phyloP scores from a whole-genome alignment of 192 early-diverging fungal genomes.

The Kickxella alabastrina region DNA sequence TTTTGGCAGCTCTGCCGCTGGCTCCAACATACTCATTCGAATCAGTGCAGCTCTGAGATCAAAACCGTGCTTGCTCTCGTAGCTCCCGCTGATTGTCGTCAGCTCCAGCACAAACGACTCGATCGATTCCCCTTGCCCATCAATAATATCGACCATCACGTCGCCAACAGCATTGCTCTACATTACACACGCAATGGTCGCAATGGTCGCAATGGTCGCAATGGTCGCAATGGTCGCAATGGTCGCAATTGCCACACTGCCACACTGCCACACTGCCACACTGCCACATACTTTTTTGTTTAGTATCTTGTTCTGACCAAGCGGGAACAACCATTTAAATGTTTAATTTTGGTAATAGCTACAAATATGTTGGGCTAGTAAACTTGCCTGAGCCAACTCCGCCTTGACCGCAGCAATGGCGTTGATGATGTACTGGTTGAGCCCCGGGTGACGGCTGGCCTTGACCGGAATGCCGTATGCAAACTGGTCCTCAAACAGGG shows the following conservation, averaged over 20 bases:
- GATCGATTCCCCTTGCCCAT: slow-evolving; percentile 13
- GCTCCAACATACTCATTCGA: slow-evolving; percentile 29
- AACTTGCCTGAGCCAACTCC: slow-evolving; percentile 39
- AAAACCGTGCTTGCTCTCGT: slow-evolving; percentile 25
- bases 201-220: too few species aligned
- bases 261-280: too few species aligned
- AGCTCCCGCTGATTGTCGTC: slow-evolving; percentile 13
- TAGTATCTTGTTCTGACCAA: too few species aligned
- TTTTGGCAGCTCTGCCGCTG: slow-evolving; percentile 6
- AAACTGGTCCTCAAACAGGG: slow-evolving; percentile 45
- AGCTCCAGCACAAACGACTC: slow-evolving; percentile 42
- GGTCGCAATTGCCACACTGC: too few species aligned
- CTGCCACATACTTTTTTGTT: too few species aligned
- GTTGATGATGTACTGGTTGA: slow-evolving; percentile 49
- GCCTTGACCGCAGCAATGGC: slow-evolving; percentile 39
- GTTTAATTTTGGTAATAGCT: too few species aligned
- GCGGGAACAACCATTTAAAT: too few species aligned
- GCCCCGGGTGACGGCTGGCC: slow-evolving; percentile 51
- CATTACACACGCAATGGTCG: too few species aligned
- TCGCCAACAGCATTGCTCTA: slow-evolving; percentile 22
- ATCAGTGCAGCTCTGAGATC: slow-evolving; percentile 40
- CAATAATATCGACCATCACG: slow-evolving; percentile 32
- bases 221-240: too few species aligned
- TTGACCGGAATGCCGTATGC: slow-evolving; percentile 53
- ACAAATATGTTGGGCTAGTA: too few species aligned